These are phyloP conservation scores for Phialophora tarda DNA, from an alignment of 2,329 filamentous ascomycete genomes.

Conservation along the genomic window DNA sequence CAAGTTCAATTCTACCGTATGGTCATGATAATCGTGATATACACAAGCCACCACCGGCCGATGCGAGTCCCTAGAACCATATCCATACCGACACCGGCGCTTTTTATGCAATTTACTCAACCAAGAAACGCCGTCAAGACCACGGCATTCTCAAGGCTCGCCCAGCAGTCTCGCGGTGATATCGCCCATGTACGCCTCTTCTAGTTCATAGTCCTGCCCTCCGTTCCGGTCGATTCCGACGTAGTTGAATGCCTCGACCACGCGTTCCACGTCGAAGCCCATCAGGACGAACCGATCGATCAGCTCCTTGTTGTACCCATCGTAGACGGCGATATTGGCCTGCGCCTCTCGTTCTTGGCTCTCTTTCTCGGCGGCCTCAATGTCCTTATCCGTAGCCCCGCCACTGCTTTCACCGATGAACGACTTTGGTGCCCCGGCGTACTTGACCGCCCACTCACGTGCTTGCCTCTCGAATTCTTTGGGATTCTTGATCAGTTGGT, in stretches of 20 bases:
- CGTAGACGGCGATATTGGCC: slow-evolving; percentile 68
- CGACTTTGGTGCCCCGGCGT: slow-evolving; percentile 74
- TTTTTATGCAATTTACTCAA: slow-evolving; percentile 26
- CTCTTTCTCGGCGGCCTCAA: slow-evolving; percentile 60
- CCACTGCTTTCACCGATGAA: slow-evolving; percentile 61
- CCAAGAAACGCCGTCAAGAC: background rate
- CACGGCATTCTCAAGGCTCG: slow-evolving; percentile 61
- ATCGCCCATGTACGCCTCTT: slow-evolving; percentile 88
- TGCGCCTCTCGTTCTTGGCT: slow-evolving; percentile 55
- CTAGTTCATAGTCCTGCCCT: slow-evolving; percentile 82
- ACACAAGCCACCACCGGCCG: slow-evolving; percentile 19
- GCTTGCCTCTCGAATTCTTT: slow-evolving; percentile 80
- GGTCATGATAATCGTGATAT: slow-evolving; percentile 29
- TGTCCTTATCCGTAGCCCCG: slow-evolving; percentile 58
- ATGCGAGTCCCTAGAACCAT: slow-evolving; percentile 21
- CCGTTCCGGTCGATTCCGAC: slow-evolving; percentile 80
- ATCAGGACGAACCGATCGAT: slow-evolving; percentile 85
- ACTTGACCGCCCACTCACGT: slow-evolving; percentile 84
- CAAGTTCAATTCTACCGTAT: slow-evolving; percentile 2
- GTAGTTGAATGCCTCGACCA: slow-evolving; percentile 81
- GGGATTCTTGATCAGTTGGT: slow-evolving; percentile 81
- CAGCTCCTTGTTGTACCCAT: slow-evolving; percentile 83
- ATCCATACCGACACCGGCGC: slow-evolving; percentile 33
- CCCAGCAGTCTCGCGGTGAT: slow-evolving; percentile 84
- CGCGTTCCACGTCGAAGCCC: slow-evolving; percentile 87